A percentile compares a stretch with the other conserved stretches of the same genome.
These are phyloP conservation scores for Periglandula ipomoeae DNA, from an alignment of 2,329 filamentous ascomycete genomes.

Conservation along the genomic window DNA sequence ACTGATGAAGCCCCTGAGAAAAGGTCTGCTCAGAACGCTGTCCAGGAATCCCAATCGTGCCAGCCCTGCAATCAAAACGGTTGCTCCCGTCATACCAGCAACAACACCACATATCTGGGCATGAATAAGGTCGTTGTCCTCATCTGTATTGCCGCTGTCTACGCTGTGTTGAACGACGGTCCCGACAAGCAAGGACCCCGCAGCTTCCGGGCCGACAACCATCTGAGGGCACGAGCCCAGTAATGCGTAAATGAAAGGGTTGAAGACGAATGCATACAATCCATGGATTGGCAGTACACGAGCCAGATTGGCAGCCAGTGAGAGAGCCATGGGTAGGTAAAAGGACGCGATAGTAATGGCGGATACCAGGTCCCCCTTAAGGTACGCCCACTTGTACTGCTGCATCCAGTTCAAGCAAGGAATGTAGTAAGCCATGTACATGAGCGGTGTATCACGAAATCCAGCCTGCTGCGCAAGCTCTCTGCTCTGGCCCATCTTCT, in stretches of 20 bases:
- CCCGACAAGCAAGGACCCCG: slow-evolving; percentile 82
- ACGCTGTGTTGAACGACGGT: slow-evolving; percentile 75
- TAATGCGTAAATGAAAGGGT: slow-evolving; percentile 82
- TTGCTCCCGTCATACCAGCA: slow-evolving; percentile 76
- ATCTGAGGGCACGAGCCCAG: slow-evolving; percentile 88
- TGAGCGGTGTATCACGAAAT: slow-evolving; percentile 60
- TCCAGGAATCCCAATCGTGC: slow-evolving; percentile 86
- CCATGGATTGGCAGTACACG: slow-evolving; percentile 92
- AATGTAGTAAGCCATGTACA: slow-evolving; percentile 92
- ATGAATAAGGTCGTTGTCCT: slow-evolving; percentile 57
- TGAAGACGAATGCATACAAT: slow-evolving; percentile 88
- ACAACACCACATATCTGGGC: slow-evolving; percentile 81
- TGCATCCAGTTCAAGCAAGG: slow-evolving; percentile 84
- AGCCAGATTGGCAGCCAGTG: slow-evolving; percentile 82
- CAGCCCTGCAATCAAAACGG: slow-evolving; percentile 79
- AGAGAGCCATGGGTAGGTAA: slow-evolving; percentile 95
- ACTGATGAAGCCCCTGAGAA: slow-evolving; percentile 90
- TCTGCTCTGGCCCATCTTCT: slow-evolving; percentile 64
- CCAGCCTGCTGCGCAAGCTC: slow-evolving; percentile 65
- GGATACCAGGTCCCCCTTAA: slow-evolving; percentile 79
- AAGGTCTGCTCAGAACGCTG: slow-evolving; percentile 86
- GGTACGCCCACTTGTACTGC: slow-evolving; percentile 74
- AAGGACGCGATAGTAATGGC: slow-evolving; percentile 97
- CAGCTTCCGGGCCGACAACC: slow-evolving; percentile 90
- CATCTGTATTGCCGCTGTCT: slow-evolving; percentile 54